Evolutionary conservation across 306 rosid genomes (phyloP).

Genomic region (Malus orientalis): DNA sequence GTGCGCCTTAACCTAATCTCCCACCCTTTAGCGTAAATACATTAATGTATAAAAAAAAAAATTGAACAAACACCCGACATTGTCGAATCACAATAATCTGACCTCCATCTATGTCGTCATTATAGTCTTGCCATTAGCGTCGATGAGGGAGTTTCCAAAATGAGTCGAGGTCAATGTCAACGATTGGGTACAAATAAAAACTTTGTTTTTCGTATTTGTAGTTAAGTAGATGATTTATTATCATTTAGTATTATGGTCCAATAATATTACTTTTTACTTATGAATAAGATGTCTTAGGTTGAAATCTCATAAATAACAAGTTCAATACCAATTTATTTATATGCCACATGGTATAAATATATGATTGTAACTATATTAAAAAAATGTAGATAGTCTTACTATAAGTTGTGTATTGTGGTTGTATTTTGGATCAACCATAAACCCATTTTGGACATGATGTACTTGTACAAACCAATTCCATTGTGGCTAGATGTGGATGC

Average conservation of each 20-base stretch:
- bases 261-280: too few relatives aligned
- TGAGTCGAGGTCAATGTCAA: neutral
- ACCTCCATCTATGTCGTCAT: neutral
- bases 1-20: too few relatives aligned
- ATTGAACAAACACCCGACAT: too few relatives aligned
- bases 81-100: too few relatives aligned
- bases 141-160: neutral
- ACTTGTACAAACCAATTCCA: neutral
- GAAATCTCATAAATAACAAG: too few relatives aligned
- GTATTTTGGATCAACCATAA: neutral
- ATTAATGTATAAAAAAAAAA: too few relatives aligned
- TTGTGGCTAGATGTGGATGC: neutral
- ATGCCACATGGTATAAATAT: too few relatives aligned
- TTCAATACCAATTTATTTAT: too few relatives aligned
- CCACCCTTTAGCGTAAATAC: too few relatives aligned
- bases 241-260: fast-evolving
- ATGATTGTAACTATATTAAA: neutral
- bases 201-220: neutral
- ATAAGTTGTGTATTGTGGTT: neutral
- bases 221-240: neutral
- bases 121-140: neutral
- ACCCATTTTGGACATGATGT: neutral
- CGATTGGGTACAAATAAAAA: neutral
- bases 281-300: too few relatives aligned
- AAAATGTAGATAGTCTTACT: neutral